Conservation (phyloP, 2,329 filamentous ascomycete genomes). For the Trichoderma pleuroti region DNA sequence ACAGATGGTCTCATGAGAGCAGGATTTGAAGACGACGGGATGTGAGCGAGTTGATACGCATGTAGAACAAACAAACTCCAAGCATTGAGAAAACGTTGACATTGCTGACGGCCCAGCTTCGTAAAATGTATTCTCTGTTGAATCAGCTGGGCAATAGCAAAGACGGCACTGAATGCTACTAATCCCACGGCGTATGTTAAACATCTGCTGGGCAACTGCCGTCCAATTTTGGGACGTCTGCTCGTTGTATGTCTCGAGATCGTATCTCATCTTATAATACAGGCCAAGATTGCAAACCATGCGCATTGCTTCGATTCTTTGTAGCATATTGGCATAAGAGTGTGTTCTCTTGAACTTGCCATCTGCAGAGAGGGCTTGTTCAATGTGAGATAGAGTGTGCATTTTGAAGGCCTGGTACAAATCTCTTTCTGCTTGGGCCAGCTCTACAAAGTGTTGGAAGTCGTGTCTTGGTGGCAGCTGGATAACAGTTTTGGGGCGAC, state of each 20-base stretch:
- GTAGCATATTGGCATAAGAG: conserved; percentile 40
- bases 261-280: conserved; percentile 35
- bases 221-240: conserved; percentile 21
- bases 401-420: conserved; percentile 34
- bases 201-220: conserved; percentile 31
- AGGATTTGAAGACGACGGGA: not conserved
- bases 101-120: not conserved
- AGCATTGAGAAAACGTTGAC: conserved; percentile 33
- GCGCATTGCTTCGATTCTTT: conserved; percentile 43
- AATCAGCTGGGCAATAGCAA: conserved; percentile 28
- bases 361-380: conserved; percentile 31
- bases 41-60: not conserved
- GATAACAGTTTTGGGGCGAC: conserved; percentile 38
- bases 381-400: conserved; percentile 30
- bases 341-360: conserved; percentile 15
- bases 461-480: conserved; percentile 38
- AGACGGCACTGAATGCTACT: conserved; percentile 26
- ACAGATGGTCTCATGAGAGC: not conserved
- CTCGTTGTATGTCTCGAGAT: not conserved
- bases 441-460: conserved; percentile 33
- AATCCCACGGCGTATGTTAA: conserved; percentile 34
- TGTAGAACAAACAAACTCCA: conserved; percentile 31
- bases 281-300: conserved; percentile 46
- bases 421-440: conserved; percentile 34
- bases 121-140: conserved; percentile 25